Evolutionary conservation across 768 basidiomycete species (phyloP), one percentile per base, ranked within the genome.

Genomic region (Hygrophoropsis aurantiaca): DNA sequence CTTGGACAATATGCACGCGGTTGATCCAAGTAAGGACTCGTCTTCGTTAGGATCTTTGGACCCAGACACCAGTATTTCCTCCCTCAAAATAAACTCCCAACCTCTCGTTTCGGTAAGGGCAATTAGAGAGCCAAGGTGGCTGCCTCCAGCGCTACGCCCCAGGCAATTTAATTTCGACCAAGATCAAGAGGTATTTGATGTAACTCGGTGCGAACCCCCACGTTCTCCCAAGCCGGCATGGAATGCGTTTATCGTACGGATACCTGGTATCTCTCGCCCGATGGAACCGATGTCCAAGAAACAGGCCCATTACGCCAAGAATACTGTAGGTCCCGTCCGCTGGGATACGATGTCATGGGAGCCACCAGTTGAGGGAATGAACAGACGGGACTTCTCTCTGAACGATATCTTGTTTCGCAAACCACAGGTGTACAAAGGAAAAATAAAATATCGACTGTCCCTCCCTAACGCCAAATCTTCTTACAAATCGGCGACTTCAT

Each of bases 301-400:
- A 49, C 83, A 84, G 55, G 40, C 80, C 13, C 60, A 70, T 30
- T 52, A 70, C 25, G 74, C 77, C 50, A 74, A 66, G 43, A 70
- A 64, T 42, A 60, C 67, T 4, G 56, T 64, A 4, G 52, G 42
- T 25, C 70, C 65, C 21, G 57, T 78, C 23, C 79, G 84, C 35
- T 75, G 79, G 67, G 88, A 90, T 44, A 75, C 83, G 21, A 69
- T 86, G 23, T 84, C 85, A 3, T 87, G 84, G 66, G 78, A 81
- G 25, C 87, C 90, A 42, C 84, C 85, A 15, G 74, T 85, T 11
- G 77, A 79, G 46, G 82, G 79, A 40, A 84, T 84, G 80, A 78
- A 55, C 43, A 76, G 68, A 35, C 72, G 77, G 39, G 84, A 85
- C 47, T 71, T 85, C 38, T 80, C 80, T 16, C 47, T 88, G 33